A percentile compares a stretch with the other conserved stretches of the same genome.
phyloP scores from a whole-genome alignment of 2,329 filamentous ascomycete species.

The Tricladium varicosporioides region DNA sequence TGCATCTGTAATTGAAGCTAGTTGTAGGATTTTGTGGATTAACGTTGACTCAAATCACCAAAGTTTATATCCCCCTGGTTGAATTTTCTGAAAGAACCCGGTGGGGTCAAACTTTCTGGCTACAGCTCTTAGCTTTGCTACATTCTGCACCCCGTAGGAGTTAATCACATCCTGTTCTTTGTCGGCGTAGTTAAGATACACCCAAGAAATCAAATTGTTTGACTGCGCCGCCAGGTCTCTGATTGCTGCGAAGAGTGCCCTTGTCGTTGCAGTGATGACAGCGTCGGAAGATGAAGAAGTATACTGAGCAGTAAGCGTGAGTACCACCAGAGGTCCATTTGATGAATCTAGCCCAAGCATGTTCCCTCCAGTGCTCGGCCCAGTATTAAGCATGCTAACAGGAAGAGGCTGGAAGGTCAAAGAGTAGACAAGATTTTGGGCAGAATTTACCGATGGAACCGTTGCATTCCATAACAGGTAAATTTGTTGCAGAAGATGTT shows the following conservation, averaged over 20 bases:
- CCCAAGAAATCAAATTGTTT: neutral
- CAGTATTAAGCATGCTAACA: conserved; percentile 26
- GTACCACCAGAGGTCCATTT: too few species aligned
- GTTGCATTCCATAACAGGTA: too few species aligned
- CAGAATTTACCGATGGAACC: neutral
- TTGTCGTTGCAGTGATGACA: neutral
- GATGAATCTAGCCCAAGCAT: conserved; percentile 33
- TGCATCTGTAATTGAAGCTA: too few species aligned
- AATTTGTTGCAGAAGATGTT: too few species aligned
- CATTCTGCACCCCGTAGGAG: conserved; percentile 2
- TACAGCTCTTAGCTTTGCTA: conserved; percentile 2
- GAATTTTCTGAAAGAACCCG: neutral
- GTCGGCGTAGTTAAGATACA: conserved; percentile 10
- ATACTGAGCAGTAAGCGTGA: too few species aligned
- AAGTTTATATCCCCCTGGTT: neutral
- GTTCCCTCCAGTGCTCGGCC: conserved; percentile 32
- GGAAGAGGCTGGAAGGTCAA: conserved; percentile 37
- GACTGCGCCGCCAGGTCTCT: too few species aligned
- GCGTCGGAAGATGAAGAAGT: too few species aligned
- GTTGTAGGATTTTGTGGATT: too few species aligned
- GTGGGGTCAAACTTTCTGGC: neutral
- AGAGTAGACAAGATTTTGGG: too few species aligned
- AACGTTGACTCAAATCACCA: neutral
- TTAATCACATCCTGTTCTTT: neutral
- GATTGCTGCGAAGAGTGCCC: neutral